These are phyloP conservation scores for Talaromyces sp. DNA, from an alignment of 2,329 filamentous ascomycete genomes.

Conservation along the genomic window DNA sequence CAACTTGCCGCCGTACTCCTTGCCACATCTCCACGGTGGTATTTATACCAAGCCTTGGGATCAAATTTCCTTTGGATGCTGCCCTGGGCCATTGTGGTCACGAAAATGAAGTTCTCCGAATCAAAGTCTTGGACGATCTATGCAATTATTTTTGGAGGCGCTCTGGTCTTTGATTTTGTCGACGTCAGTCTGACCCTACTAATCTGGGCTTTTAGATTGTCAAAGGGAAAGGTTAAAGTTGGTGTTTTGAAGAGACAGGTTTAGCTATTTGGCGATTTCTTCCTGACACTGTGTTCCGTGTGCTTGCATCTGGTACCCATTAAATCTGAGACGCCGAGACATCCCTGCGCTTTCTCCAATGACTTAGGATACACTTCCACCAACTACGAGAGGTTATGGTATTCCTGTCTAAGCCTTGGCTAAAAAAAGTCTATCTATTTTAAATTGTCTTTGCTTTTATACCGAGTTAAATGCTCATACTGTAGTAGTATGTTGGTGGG, in stretches of 20 bases:
- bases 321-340: no score
- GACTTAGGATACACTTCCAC: no score
- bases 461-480: no score
- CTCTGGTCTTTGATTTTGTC: constrained; percentile 17
- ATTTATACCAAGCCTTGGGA: constrained; percentile 59
- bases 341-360: no score
- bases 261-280: neutral
- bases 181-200: constrained; percentile 9
- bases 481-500: no score
- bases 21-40: constrained; percentile 60
- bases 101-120: constrained; percentile 6
- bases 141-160: constrained; percentile 17
- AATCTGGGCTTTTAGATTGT: constrained; percentile 9
- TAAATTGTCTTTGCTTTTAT: no score
- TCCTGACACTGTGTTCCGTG: no score
- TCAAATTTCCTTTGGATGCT: constrained; percentile 65
- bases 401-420: no score
- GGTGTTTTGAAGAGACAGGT: neutral
- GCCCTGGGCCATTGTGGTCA: constrained; percentile 60
- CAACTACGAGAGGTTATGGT: no score
- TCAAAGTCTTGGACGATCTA: constrained; percentile 17
- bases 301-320: no score
- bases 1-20: constrained; percentile 60
- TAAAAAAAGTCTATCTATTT: no score
- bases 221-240: constrained; percentile 5